Evolutionary conservation across 306 rosid species (phyloP).

Genomic region (Sesbania bispinosa): DNA sequence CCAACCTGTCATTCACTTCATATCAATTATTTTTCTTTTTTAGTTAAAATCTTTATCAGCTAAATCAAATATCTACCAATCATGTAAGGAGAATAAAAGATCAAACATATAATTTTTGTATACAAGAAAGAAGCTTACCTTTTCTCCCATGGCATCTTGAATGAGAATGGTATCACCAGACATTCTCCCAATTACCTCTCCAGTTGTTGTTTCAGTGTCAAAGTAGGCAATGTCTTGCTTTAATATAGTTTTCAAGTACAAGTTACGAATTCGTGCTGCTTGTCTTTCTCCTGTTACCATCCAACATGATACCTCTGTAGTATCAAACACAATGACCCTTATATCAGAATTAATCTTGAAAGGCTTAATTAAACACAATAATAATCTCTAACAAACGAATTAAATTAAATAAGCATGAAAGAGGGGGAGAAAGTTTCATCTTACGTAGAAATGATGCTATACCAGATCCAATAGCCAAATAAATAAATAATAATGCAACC

Average conservation of each 20-base stretch:
- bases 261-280: conserved; percentile 60
- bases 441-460: conserved; percentile 69
- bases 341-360: background rate
- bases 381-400: background rate
- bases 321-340: background rate
- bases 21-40: background rate
- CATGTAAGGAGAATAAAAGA: no score
- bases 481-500: conserved; percentile 54
- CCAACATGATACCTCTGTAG: conserved; percentile 83
- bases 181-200: conserved; percentile 87
- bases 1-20: conserved; percentile 61
- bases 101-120: background rate
- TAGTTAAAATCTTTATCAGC: no score
- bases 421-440: conserved; percentile 8
- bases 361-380: background rate
- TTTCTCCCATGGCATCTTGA: conserved; percentile 91
- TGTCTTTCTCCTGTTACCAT: conserved; percentile 91
- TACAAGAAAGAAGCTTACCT: conserved; percentile 36
- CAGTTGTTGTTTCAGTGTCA: conserved; percentile 75
- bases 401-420: background rate
- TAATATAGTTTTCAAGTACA: conserved; percentile 71
- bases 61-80: background rate
- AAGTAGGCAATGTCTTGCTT: conserved; percentile 81
- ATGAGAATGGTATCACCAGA: conserved; percentile 88
- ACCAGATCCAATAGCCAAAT: conserved; percentile 62